A percentile compares a stretch with the other conserved stretches of the same genome.
Evolutionary conservation across 805 yeast genomes (phyloP).

Genomic region (Myxozyma mucilagina): DNA sequence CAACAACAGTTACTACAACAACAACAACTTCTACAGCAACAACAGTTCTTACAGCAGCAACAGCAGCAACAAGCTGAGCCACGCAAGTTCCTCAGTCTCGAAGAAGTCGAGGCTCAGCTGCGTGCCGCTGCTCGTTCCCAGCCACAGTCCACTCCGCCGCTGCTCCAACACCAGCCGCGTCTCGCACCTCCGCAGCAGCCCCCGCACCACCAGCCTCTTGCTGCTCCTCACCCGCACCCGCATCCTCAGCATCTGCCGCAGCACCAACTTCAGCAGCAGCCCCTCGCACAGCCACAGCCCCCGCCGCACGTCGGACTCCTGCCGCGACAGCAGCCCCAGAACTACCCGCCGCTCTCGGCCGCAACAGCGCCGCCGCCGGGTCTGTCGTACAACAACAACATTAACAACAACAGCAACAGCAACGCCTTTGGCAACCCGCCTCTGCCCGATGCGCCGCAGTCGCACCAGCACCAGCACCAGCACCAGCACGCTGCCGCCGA

Average conservation of each 20-base stretch:
- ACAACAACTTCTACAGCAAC: not conserved
- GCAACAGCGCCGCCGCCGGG: too few relatives aligned
- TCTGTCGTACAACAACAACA: too few relatives aligned
- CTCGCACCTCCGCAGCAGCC: not conserved
- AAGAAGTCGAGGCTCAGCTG: conserved; percentile 81
- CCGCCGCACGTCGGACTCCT: too few relatives aligned
- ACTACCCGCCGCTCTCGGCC: too few relatives aligned
- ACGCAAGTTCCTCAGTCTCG: conserved; percentile 65
- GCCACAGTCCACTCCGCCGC: conserved; percentile 18
- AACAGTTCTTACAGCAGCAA: not conserved
- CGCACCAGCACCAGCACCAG: conserved; percentile 6
- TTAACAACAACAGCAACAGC: conserved; percentile 10
- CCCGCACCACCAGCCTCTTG: not conserved
- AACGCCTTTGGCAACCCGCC: too few relatives aligned
- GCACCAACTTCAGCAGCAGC: not conserved
- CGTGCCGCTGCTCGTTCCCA: conserved; percentile 42
- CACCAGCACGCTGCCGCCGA: too few relatives aligned
- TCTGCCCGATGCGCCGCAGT: conserved; percentile 21
- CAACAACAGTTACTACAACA: not conserved
- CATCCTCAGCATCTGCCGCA: conserved; percentile 10
- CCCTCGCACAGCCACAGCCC: too few relatives aligned
- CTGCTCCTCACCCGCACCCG: not conserved
- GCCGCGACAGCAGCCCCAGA: too few relatives aligned
- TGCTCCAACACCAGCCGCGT: not conserved
- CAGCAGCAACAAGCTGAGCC: conserved; percentile 30